These are phyloP conservation scores for Tulasnella sp. DNA, from an alignment of 768 basidiomycete species.

Conservation along the genomic window DNA sequence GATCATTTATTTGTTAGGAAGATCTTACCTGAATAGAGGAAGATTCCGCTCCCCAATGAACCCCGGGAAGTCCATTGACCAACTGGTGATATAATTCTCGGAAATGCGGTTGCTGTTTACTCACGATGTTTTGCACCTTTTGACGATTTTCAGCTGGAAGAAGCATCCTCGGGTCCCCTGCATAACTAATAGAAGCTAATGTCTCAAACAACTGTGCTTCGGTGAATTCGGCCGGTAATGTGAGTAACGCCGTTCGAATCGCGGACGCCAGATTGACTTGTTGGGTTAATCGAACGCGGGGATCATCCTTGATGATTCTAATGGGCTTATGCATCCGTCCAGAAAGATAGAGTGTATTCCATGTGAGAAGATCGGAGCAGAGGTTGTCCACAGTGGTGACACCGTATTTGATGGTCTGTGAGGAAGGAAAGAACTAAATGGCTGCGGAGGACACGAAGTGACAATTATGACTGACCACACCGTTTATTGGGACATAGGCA, in stretches of 20 bases:
- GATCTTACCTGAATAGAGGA: background rate
- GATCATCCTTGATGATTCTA: conserved; percentile 83
- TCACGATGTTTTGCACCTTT: conserved; percentile 91
- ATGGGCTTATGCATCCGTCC: conserved; percentile 97
- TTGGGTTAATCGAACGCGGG: conserved; percentile 80
- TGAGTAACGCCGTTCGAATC: conserved; percentile 77
- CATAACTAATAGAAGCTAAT: conserved; percentile 76
- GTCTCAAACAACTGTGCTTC: conserved; percentile 73
- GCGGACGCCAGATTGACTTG: conserved; percentile 90
- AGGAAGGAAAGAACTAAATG: background rate
- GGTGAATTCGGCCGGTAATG: conserved; percentile 67
- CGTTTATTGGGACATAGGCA: conserved; percentile 70
- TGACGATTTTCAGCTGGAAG: conserved; percentile 87
- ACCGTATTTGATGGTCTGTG: conserved; percentile 89
- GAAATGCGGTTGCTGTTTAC: conserved; percentile 69
- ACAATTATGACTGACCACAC: conserved; percentile 48
- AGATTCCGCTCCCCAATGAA: conserved; percentile 42
- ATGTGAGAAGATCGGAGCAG: conserved; percentile 80
- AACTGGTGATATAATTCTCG: conserved; percentile 73
- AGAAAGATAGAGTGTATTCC: conserved; percentile 85
- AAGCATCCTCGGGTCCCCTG: conserved; percentile 86
- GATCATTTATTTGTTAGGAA: background rate
- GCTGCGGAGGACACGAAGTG: background rate
- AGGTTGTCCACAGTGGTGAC: conserved; percentile 84
- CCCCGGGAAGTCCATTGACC: conserved; percentile 65